Percentiles rank a stretch among this genome's conserved stretches.
Conservation (phyloP, 2,329 filamentous ascomycete genomes). For the Gnomoniopsis smithogilvyi region DNA sequence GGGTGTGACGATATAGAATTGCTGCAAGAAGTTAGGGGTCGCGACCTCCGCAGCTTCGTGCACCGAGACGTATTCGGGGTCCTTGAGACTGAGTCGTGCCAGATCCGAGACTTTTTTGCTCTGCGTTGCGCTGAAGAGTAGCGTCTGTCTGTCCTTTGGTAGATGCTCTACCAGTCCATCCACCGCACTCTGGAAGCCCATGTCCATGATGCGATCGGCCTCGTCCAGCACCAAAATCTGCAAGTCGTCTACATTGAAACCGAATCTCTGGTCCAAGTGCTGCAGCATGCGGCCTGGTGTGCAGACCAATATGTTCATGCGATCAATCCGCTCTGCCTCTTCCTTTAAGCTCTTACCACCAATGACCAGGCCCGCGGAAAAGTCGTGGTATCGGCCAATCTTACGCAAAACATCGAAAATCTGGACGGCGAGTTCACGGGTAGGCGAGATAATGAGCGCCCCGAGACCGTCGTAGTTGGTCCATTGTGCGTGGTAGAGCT, state of each 20-base stretch:
- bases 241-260: slow-evolving; percentile 84
- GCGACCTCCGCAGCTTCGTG: slow-evolving; percentile 78
- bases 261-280: slow-evolving; percentile 89
- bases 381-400: slow-evolving; percentile 82
- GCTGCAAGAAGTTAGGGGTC: slow-evolving; percentile 80
- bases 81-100: slow-evolving; percentile 79
- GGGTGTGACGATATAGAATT: slow-evolving; percentile 86
- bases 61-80: slow-evolving; percentile 93
- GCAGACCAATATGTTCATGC: slow-evolving; percentile 97
- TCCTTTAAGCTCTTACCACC: slow-evolving; percentile 89
- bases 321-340: slow-evolving; percentile 65
- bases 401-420: slow-evolving; percentile 94
- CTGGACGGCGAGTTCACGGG: slow-evolving; percentile 91
- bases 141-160: slow-evolving; percentile 79
- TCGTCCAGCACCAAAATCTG: slow-evolving; percentile 94
- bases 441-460: slow-evolving; percentile 89
- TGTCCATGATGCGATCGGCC: slow-evolving; percentile 94
- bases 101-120: slow-evolving; percentile 92
- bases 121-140: slow-evolving; percentile 95
- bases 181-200: slow-evolving; percentile 89
- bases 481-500: slow-evolving; percentile 85
- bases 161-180: slow-evolving; percentile 93
- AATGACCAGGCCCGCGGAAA: slow-evolving; percentile 90
- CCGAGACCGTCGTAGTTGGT: slow-evolving; percentile 88
- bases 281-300: slow-evolving; percentile 94